Conservation (phyloP, 192 early-diverging fungal genomes). For the Linnemannia elongata region DNA sequence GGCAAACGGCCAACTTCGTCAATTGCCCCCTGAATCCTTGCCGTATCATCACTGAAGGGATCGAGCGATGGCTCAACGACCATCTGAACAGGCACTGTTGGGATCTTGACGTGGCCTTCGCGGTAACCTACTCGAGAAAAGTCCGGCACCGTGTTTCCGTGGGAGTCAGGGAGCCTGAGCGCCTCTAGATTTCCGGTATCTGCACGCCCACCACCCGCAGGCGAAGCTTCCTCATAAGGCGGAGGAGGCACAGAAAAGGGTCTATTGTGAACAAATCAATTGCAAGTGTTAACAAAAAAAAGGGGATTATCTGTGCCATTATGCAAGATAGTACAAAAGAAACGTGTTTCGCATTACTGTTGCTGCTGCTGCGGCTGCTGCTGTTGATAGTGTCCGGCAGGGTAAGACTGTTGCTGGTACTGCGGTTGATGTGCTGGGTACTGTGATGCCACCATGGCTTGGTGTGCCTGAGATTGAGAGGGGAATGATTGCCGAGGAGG, state of each 20-base stretch:
- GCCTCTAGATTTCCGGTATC: slow-evolving; percentile 20
- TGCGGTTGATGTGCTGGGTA: slow-evolving; percentile 20
- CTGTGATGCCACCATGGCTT: slow-evolving; percentile 38
- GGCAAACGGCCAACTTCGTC: slow-evolving; percentile 32
- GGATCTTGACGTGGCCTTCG: slow-evolving; percentile 46
- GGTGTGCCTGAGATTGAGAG: slow-evolving; percentile 35
- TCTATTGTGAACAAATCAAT: neutral
- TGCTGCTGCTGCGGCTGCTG: neutral
- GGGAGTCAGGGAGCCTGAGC: slow-evolving; percentile 21
- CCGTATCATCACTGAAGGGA: slow-evolving; percentile 33
- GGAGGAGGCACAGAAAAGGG: slow-evolving; percentile 21
- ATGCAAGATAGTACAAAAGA: neutral
- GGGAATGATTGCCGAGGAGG: slow-evolving; percentile 43
- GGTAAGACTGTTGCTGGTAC: neutral
- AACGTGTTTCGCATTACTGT: neutral
- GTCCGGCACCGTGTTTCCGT: slow-evolving; percentile 36
- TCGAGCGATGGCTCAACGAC: slow-evolving; percentile 40
- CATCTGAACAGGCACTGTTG: slow-evolving; percentile 37
- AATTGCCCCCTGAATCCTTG: slow-evolving; percentile 40
- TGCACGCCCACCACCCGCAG: neutral
- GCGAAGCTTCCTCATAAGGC: slow-evolving; percentile 2
- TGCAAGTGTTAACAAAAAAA: neutral
- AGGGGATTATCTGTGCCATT: neutral
- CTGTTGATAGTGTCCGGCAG: neutral
- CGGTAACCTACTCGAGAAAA: slow-evolving; percentile 53